Base-by-base conservation (phyloP, 2,329 filamentous ascomycete genomes). In the Diaporthe sp. region DNA sequence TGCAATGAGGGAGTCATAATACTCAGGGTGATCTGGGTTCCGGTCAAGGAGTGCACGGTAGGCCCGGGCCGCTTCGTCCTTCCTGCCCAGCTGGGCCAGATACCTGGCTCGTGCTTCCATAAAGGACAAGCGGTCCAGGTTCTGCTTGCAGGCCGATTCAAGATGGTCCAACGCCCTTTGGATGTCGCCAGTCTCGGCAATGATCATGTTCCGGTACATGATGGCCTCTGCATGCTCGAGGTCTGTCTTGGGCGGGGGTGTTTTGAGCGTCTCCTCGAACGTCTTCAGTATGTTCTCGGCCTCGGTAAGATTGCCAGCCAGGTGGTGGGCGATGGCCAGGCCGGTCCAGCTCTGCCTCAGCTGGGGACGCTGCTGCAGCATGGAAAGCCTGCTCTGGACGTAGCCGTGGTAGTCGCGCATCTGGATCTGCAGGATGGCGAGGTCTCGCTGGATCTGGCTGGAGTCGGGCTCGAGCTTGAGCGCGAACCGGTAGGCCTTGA, bases 401-500 rank as follows among this genome's bases (percentile, higher is more conserved):
- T 98, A 98, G 72, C 97, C 97, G 79, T 93, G 90, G 85, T 96
- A 98, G 86, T 99, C 97, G 80, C 97, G 93, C 91, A 98, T 98
- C 87, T 99, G 97, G 79, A 98, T 91, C 87, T 99, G 97, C 76
- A 99, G 90, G 77, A 97, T 91, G 70, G 97, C 96, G 77, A 99
- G 89, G 82, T 99, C 97, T 79, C 97, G 92, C 84, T 98, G 95
- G 80, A 99, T 99, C 84, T 98, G 96, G 77, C 92, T 90, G 19
- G 95, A 98, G 31, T 98, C 95, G n/a, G 97, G 96, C 82, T 99
- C 97, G 76, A 98, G 90, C 83, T 92, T 93, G 80, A 99, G 88
- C 22, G 97, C 97, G 84, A 98, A 98, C 84, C 98, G 97, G 89
- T 99, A 99, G 75, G 97, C 97, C 89, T 98, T 98, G 87, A 98